Percentiles rank a stretch among this genome's conserved stretches.
Evolutionary conservation across 495 filamentous ascomycete species (phyloP).

Genomic region (Achaetomiella virescens): DNA sequence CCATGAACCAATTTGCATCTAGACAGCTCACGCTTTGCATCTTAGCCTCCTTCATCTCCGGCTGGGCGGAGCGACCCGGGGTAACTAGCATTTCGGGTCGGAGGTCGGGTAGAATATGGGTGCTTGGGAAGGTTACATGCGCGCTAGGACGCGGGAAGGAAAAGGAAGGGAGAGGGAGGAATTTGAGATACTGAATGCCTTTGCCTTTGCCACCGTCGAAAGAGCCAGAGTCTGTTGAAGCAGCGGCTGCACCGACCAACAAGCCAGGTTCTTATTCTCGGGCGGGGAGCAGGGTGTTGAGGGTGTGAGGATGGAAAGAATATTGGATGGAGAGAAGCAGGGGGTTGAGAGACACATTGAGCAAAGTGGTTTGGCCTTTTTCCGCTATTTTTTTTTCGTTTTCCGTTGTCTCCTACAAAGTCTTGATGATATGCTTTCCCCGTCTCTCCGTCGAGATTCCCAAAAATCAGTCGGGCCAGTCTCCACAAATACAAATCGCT

Average conservation of each 20-base stretch:
- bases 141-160: neutral
- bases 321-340: no score
- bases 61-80: neutral
- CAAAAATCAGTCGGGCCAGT: no score
- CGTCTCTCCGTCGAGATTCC: no score
- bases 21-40: neutral
- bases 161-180: neutral
- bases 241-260: no score
- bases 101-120: neutral
- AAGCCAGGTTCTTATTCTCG: no score
- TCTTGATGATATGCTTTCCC: neutral
- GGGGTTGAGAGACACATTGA: no score
- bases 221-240: no score
- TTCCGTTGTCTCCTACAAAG: neutral
- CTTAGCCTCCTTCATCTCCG: neutral
- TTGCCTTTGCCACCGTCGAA: no score
- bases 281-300: no score
- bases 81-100: neutral
- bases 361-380: neutral
- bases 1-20: slow-evolving; percentile 10
- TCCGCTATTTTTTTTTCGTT: neutral
- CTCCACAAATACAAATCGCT: no score
- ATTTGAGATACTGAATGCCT: no score
- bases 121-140: neutral
- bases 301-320: no score